Conservation (phyloP, 192 early-diverging fungal genomes). For the Gonapodya sp. region DNA sequence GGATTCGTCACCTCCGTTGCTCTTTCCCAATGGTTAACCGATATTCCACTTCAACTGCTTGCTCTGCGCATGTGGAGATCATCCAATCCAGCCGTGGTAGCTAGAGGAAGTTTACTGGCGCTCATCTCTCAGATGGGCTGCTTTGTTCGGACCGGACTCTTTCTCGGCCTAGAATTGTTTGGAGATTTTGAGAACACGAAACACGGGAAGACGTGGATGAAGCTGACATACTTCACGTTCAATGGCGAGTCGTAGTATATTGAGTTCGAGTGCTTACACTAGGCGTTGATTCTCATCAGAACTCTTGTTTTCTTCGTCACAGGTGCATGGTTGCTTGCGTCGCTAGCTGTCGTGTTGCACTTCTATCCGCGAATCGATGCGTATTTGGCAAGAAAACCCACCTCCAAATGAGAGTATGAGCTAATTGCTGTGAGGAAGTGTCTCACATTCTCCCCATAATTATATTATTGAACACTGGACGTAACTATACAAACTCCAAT, state of each 20-base stretch:
- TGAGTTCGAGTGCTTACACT: not conserved
- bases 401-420: too few species aligned
- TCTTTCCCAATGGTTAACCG: not conserved
- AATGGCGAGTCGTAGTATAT: not conserved
- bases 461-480: too few species aligned
- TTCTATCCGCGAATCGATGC: not conserved
- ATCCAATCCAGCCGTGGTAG: not conserved
- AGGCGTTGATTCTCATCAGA: not conserved
- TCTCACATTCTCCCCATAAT: too few species aligned
- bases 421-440: too few species aligned
- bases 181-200: not conserved
- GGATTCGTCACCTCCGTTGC: not conserved
- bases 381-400: not conserved
- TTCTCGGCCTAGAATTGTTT: not conserved
- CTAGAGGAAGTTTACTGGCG: not conserved
- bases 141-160: constrained; percentile 1
- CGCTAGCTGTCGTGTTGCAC: not conserved
- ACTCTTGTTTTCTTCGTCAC: not conserved
- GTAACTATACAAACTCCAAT: too few species aligned
- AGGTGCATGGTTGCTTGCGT: not conserved
- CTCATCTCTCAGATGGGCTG: not conserved
- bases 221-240: not conserved
- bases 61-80: not conserved
- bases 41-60: not conserved
- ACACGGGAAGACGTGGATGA: not conserved